A percentile compares a stretch with the other conserved stretches of the same genome.
phyloP scores from a whole-genome alignment of 148 eudicot genomes.

The Talinum fruticosum region DNA sequence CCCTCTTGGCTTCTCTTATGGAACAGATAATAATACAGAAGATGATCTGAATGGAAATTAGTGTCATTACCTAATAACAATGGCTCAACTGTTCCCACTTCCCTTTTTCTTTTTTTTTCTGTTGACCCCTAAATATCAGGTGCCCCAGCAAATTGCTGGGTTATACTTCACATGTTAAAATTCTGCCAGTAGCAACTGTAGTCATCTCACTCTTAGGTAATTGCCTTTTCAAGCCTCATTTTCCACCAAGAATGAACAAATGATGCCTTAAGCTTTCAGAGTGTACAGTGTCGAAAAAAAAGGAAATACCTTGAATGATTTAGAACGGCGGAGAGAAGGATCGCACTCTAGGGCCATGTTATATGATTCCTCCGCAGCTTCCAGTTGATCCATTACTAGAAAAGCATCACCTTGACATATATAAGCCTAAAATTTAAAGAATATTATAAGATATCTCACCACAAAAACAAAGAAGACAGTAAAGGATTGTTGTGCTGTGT shows the following conservation, averaged over 20 bases:
- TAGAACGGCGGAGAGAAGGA: conserved; percentile 66
- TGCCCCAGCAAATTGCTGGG: neutral
- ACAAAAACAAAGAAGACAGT: neutral
- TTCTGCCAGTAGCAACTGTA: neutral
- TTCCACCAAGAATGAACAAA: neutral
- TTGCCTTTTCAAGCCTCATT: neutral
- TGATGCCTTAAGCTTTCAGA: neutral
- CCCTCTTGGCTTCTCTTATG: neutral
- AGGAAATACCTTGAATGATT: conserved; percentile 82
- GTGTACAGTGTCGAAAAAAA: neutral
- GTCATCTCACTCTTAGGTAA: neutral
- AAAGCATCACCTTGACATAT: conserved; percentile 80
- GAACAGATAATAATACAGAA: neutral
- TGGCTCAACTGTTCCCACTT: neutral
- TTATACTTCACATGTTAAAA: neutral
- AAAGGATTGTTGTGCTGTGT: neutral
- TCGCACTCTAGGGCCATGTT: conserved; percentile 58
- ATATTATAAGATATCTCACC: conserved; percentile 14
- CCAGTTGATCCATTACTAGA: conserved; percentile 57
- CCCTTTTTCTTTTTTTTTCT: neutral
- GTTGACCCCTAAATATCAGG: neutral
- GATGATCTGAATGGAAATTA: neutral
- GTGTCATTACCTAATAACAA: neutral
- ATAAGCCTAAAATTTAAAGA: conserved; percentile 55
- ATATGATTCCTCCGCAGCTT: conserved; percentile 63